Evolutionary conservation across 1,139 yeast genomes (phyloP), one percentile per base, ranked within the genome.

Genomic region (Saccharomyces hybrid): DNA sequence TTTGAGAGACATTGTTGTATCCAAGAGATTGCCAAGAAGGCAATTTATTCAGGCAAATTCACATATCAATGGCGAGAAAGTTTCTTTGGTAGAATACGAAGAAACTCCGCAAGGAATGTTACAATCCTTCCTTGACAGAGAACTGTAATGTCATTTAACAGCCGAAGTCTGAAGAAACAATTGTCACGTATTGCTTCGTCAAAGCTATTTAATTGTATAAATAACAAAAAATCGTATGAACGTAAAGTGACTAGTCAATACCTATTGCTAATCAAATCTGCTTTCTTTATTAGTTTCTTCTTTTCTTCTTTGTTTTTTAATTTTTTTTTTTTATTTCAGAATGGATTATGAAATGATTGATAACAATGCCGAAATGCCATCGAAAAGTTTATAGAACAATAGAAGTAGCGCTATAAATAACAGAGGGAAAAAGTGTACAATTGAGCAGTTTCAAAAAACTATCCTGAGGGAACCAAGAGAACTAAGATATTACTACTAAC

Each of bases 31-130:
- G 60, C 95, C 96, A 58, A 80, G 96, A 68, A 85, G 84, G 70
- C 95, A 88, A 69, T 79, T 86, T 64, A 82, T 89, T 56, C 96
- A 89, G 72, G 88, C 89, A 38, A 89, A 89, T 71, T 57, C 62
- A 4, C 65, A 72, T 28, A 58, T 80, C 48, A 65, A 68, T 7
- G 75, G 69, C 12, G 72, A 67, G 14, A 62, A 65, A n/a, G 82
- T 87, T 42, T 78, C 72, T 47, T 77, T 88, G 34, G 77, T 75
- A 58, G 95, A 87, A 66, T 89, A 89, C 64, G 86, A 82, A 24
- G 91, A 87, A 66, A 76, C 83, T n/a, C 83, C 82, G 62, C 75
- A 75, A 42, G 96, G 95, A 32, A 78, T 88, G 85, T 86, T 89
- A 65, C 80, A 84, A 69, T 84, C 91, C 64, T 88, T 84, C 70